phyloP scores from a whole-genome alignment of 2,329 filamentous ascomycete genomes.

The Septoria petroselini region DNA sequence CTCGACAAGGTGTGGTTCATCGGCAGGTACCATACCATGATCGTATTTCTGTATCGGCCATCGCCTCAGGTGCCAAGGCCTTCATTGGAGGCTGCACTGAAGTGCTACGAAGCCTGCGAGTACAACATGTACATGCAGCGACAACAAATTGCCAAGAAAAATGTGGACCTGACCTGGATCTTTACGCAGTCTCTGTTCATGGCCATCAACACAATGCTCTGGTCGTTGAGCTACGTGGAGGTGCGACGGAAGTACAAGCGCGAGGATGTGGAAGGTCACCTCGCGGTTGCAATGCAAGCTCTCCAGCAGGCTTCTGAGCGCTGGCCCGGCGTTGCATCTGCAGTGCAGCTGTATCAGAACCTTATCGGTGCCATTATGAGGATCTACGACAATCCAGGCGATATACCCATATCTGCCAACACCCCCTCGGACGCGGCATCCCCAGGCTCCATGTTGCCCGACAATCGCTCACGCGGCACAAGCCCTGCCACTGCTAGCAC shows the following conservation, averaged over 20 bases:
- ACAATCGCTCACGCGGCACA: slow-evolving; percentile 46
- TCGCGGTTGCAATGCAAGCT: slow-evolving; percentile 72
- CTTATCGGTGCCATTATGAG: slow-evolving; percentile 82
- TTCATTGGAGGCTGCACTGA: slow-evolving; percentile 70
- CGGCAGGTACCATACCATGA: slow-evolving; percentile 77
- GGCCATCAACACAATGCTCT: slow-evolving; percentile 85
- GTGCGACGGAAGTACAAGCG: slow-evolving; percentile 70
- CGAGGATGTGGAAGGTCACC: slow-evolving; percentile 71
- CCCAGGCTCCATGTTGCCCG: slow-evolving; percentile 41
- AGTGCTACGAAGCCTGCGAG: slow-evolving; percentile 78
- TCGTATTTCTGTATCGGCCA: slow-evolving; percentile 82
- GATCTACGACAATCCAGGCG: slow-evolving; percentile 68
- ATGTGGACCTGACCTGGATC: slow-evolving; percentile 88
- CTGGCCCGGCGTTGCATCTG: slow-evolving; percentile 87
- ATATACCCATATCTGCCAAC: slow-evolving; percentile 48
- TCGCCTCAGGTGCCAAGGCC: slow-evolving; percentile 90
- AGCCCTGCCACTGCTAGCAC: slow-evolving; percentile 42
- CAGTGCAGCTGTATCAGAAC: slow-evolving; percentile 80
- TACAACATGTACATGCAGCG: slow-evolving; percentile 79
- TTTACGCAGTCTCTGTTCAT: slow-evolving; percentile 88
- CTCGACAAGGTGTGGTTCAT: slow-evolving; percentile 68
- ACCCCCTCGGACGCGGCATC: slow-evolving; percentile 48
- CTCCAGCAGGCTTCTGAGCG: slow-evolving; percentile 77
- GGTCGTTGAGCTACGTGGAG: slow-evolving; percentile 83
- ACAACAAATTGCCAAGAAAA: slow-evolving; percentile 71